Evolutionary conservation across 2,329 filamentous ascomycete species (phyloP), one percentile per base, ranked within the genome.

Genomic region (Sporothrix brunneoviolacea): DNA sequence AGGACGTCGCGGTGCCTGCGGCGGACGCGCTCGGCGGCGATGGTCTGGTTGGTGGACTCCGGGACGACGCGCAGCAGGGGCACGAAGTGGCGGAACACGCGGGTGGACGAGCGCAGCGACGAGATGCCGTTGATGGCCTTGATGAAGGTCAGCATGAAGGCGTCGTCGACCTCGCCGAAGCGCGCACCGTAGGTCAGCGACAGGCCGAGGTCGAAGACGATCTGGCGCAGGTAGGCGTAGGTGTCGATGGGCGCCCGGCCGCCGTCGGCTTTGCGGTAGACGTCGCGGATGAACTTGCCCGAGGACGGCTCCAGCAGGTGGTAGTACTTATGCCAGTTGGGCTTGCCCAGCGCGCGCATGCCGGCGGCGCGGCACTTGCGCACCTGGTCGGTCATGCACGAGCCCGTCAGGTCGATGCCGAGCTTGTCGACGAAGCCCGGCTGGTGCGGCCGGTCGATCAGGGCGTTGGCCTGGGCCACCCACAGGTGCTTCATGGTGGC

Each of bases 151-250:
- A 47, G 22, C 44, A 39, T 47, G 15, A 47, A 47, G 24, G 27
- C 44, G 36, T 47, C 44, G 44, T 47, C 44, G n/a, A 47, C 44
- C 44, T 47, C 44, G 16, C 44, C 44, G 18, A 47, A 47, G 24
- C 44, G 44, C n/a, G 44, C 44, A 16, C 44, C 44, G 16, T 47
- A 47, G 9, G 44, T 47, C 35, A 47, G 35, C 8, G 44, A 47
- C 22, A 47, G n/a, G 16, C 44, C 15, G n/a, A 47, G 44, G n/a
- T 47, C 44, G 16, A 47, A 47, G 8, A 47, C 44, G 13, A 47
- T 47, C 24, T 28, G 22, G 4, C 44, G 44, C 16, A 47, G 44
- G 27, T 47, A 32, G 12, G 44, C 44, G 18, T 47, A 47, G 9
- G 44, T 47, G 44, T 47, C 36, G 16, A 47, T 18, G n/a, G 22